Evolutionary conservation across 176 grass and related monocot species (phyloP), one percentile per base, ranked within the genome.

Genomic region (Rhynchospora pubera): DNA sequence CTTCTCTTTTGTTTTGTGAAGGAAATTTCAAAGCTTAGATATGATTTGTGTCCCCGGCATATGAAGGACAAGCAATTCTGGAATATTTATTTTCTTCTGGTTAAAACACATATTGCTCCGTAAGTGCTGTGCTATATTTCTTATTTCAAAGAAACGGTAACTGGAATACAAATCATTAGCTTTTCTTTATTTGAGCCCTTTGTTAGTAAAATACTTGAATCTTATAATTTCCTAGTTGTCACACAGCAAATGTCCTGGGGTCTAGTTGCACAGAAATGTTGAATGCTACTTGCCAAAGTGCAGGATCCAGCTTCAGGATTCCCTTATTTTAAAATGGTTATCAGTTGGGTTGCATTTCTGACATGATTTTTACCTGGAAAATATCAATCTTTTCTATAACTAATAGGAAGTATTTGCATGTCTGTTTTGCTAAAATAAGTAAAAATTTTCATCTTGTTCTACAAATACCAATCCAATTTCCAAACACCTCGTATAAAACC

Each of bases 1-100:
- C 3, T 12, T 51, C 1, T 56, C 47, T 52, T 61, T 75, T 85
- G 22, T 56, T 67, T 56, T 14, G 9, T 82, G 67, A 52, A 99
- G 96, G 96, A 95, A 83, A 85, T 99, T 62, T 81, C 96, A 4
- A 92, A 90, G 81, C 90, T 99, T 84, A 87, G 91, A 12, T 99
- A 95, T 55, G 90, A 92, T 84, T 52, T 99, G 47, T 94, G 92
- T 67, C 96, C 96, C 18, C 82, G 90, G 45, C 86, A 91, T 86
- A 84, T 99, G 87, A 99, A 95, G 92, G 96, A 99, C 50, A 90
- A 89, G 50, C 85, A 87, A 15, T 99, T 99, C 84, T 99, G 92
- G 92, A 87, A 77, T 63, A 76, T 99, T 61, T 99, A 99, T 63
- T 95, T 99, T 81, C 89, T 86, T 48, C 87, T 99, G 7, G 87